A percentile compares a stretch with the other conserved stretches of the same genome.
Evolutionary conservation across 2,329 filamentous ascomycete genomes (phyloP).

Genomic region (Xylogone sp.): DNA sequence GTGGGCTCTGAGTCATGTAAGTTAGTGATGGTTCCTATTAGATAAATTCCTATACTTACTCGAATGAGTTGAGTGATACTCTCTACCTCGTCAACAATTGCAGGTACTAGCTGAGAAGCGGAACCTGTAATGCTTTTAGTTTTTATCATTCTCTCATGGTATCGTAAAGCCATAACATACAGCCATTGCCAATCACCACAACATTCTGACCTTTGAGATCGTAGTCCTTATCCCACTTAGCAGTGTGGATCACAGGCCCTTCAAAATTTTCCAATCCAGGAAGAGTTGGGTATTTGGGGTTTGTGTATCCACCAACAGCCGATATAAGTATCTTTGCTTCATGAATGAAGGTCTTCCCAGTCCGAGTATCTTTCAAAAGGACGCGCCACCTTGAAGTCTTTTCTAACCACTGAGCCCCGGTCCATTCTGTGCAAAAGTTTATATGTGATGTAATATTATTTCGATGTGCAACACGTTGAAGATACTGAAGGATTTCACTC

Average conservation of each 20-base stretch:
- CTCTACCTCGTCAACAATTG: too few species aligned
- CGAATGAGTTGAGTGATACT: too few species aligned
- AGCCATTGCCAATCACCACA: slow-evolving; percentile 55
- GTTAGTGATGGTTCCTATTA: too few species aligned
- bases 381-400: slow-evolving; percentile 46
- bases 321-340: slow-evolving; percentile 53
- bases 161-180: too few species aligned
- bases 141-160: too few species aligned
- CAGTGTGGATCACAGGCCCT: slow-evolving; percentile 47
- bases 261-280: slow-evolving; percentile 40
- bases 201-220: slow-evolving; percentile 50
- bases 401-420: slow-evolving; percentile 52
- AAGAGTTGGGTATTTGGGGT: slow-evolving; percentile 49
- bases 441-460: slow-evolving; percentile 53
- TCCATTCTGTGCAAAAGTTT: slow-evolving; percentile 51
- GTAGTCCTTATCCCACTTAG: slow-evolving; percentile 58
- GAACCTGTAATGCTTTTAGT: too few species aligned
- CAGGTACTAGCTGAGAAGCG: too few species aligned
- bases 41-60: too few species aligned
- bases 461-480: slow-evolving; percentile 48
- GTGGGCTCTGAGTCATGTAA: too few species aligned
- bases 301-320: slow-evolving; percentile 56
- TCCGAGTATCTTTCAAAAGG: slow-evolving; percentile 52
- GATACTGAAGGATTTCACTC: slow-evolving; percentile 54
- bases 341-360: slow-evolving; percentile 46